Percentiles rank a stretch among this genome's conserved stretches.
Evolutionary conservation across 1,284 basidiomycete species (phyloP).

Genomic region (Sanguinoderma infundibulare): DNA sequence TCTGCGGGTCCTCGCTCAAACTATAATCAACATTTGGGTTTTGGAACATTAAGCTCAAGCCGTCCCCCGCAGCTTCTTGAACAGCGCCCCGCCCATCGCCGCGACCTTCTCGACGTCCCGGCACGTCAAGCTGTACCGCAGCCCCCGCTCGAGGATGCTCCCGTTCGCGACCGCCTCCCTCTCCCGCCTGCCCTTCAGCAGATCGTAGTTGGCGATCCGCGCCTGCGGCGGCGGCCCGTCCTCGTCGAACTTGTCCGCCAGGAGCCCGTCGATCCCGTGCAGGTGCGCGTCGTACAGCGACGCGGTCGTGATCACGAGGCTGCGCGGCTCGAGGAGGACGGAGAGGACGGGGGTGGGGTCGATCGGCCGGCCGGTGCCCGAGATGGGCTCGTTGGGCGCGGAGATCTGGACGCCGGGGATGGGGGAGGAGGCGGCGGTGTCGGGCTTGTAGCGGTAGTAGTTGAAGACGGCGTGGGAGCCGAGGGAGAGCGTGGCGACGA

Average conservation of each 20-base stretch:
- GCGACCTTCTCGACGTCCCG: slow-evolving; percentile 76
- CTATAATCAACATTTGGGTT: too few species aligned
- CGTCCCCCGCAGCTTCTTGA: slow-evolving; percentile 22
- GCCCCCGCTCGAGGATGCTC: slow-evolving; percentile 57
- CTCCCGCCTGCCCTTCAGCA: slow-evolving; percentile 47
- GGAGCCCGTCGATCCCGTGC: slow-evolving; percentile 71
- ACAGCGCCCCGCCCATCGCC: slow-evolving; percentile 25
- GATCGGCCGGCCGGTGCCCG: slow-evolving; percentile 52
- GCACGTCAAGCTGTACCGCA: slow-evolving; percentile 86
- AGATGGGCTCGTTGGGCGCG: slow-evolving; percentile 9
- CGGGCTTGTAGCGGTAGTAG: slow-evolving; percentile 71
- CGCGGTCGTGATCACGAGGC: slow-evolving; percentile 77
- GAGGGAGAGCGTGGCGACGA: slow-evolving; percentile 89
- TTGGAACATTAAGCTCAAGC: too few species aligned
- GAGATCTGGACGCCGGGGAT: neutral
- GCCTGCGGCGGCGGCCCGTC: slow-evolving; percentile 18
- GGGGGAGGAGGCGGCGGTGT: slow-evolving; percentile 8
- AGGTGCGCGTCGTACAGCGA: slow-evolving; percentile 72
- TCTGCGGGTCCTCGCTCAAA: too few species aligned
- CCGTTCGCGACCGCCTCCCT: slow-evolving; percentile 47
- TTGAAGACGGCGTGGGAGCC: slow-evolving; percentile 86
- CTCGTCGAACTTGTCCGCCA: slow-evolving; percentile 49
- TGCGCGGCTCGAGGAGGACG: slow-evolving; percentile 82
- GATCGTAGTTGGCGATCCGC: slow-evolving; percentile 59
- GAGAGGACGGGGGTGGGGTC: slow-evolving; percentile 69